Evolutionary conservation across 352 stramenopile species (phyloP).

Genomic region (Globisporangium megalacanthum): DNA sequence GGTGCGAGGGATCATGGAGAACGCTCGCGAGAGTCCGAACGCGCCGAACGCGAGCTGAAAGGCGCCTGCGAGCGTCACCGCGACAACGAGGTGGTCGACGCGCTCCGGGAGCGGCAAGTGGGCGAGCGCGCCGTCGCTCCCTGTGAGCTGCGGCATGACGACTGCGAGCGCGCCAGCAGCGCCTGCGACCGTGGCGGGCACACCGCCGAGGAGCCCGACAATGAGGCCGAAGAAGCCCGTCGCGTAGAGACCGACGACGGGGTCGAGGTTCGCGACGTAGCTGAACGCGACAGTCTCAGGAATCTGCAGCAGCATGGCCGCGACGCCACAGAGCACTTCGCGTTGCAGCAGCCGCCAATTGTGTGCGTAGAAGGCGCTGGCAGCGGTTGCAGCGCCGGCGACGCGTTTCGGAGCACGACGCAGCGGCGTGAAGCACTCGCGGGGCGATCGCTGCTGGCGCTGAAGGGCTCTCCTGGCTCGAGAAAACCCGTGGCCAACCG

Average conservation of each 20-base stretch:
- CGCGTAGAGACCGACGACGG: conserved; percentile 87
- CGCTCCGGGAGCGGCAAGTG: conserved; percentile 67
- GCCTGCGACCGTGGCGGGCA: conserved; percentile 84
- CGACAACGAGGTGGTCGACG: conserved; percentile 82
- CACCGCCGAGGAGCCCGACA: conserved; percentile 81
- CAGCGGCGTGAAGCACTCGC: conserved; percentile 2
- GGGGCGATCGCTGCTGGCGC: background rate
- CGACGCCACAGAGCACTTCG: conserved; percentile 85
- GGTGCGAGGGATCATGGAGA: conserved; percentile 91
- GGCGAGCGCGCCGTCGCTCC: conserved; percentile 33
- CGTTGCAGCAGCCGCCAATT: conserved; percentile 49
- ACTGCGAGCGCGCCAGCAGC: conserved; percentile 89
- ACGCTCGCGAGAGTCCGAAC: conserved; percentile 84
- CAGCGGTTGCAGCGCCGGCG: conserved; percentile 17
- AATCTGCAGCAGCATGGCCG: conserved; percentile 90
- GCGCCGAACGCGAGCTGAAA: conserved; percentile 84
- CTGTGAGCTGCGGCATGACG: conserved; percentile 85
- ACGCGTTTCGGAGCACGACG: conserved; percentile 18
- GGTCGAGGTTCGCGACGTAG: conserved; percentile 87
- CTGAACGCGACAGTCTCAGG: conserved; percentile 93
- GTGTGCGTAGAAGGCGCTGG: conserved; percentile 44
- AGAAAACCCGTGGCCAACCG: conserved; percentile 11
- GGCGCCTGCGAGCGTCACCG: conserved; percentile 79
- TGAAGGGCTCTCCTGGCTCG: background rate
- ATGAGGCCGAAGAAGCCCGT: conserved; percentile 89